Evolutionary conservation across 495 filamentous ascomycete species (phyloP).

Genomic region (Acidomyces sp.): DNA sequence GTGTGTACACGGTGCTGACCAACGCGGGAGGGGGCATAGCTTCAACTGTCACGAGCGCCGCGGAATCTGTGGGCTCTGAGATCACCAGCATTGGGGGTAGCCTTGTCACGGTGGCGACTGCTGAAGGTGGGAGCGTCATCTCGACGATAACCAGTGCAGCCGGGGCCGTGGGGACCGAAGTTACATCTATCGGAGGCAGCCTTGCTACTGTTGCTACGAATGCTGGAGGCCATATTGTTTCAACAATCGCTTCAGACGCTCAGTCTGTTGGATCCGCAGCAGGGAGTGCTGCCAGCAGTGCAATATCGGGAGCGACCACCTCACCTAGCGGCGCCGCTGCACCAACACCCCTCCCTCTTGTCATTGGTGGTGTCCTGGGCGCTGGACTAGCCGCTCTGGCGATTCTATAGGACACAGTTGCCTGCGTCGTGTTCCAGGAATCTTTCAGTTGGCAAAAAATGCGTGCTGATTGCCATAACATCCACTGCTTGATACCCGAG

Average conservation of each 20-base stretch:
- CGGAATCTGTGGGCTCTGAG: neutral
- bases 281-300: neutral
- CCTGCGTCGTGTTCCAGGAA: no score
- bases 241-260: neutral
- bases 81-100: no score
- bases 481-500: no score
- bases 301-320: neutral
- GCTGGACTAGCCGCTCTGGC: slow-evolving; percentile 8
- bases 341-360: slow-evolving; percentile 1
- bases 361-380: slow-evolving; percentile 4
- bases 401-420: slow-evolving; percentile 1
- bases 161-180: slow-evolving; percentile 1
- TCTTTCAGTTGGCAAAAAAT: no score
- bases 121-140: neutral
- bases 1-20: neutral
- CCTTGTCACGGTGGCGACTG: no score
- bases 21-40: neutral
- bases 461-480: no score
- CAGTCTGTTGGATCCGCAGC: neutral
- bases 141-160: neutral
- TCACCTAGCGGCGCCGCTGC: neutral
- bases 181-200: neutral
- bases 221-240: neutral
- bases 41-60: neutral
- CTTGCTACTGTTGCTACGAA: neutral